Conservation (phyloP, 1,284 basidiomycete species). For the Cutaneotrichosporon sp. region DNA sequence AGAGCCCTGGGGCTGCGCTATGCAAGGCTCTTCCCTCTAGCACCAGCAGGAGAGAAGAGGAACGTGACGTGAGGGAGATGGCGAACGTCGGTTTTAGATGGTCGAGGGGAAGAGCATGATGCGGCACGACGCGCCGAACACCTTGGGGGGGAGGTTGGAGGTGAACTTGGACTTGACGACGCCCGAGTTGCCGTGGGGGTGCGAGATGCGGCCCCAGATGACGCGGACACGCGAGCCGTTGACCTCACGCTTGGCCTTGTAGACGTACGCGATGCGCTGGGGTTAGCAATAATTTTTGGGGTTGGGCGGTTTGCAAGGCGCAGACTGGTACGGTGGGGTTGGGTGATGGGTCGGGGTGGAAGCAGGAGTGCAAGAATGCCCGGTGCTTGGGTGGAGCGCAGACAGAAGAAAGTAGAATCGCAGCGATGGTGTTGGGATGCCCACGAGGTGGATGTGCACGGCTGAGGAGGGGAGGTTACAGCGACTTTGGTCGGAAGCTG, state of each 20-base stretch:
- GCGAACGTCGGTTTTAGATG: constrained; percentile 44
- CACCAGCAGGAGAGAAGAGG: constrained; percentile 9
- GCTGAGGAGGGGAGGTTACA: not conserved
- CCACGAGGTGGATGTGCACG: not conserved
- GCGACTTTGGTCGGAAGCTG: not conserved
- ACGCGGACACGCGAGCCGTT: constrained; percentile 91
- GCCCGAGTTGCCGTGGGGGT: constrained; percentile 90
- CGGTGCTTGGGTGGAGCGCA: not conserved
- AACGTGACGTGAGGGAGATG: constrained; percentile 10
- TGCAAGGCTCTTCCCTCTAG: constrained; percentile 21
- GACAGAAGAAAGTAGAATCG: not conserved
- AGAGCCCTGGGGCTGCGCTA: constrained; percentile 30
- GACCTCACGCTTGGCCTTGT: constrained; percentile 90
- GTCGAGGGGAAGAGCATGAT: constrained; percentile 60
- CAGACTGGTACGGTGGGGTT: not conserved
- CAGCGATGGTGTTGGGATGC: not conserved
- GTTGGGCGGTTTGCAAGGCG: not conserved
- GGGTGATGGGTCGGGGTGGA: not conserved
- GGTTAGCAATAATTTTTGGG: constrained; percentile 16
- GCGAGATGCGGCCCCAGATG: constrained; percentile 94
- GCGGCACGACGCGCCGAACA: constrained; percentile 92
- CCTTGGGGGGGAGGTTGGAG: constrained; percentile 91
- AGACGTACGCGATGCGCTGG: constrained; percentile 95
- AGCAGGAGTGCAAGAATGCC: not conserved
- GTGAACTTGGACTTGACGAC: constrained; percentile 98